Conservation (phyloP, 2,329 filamentous ascomycete genomes). For the Venturia aucupariae region DNA sequence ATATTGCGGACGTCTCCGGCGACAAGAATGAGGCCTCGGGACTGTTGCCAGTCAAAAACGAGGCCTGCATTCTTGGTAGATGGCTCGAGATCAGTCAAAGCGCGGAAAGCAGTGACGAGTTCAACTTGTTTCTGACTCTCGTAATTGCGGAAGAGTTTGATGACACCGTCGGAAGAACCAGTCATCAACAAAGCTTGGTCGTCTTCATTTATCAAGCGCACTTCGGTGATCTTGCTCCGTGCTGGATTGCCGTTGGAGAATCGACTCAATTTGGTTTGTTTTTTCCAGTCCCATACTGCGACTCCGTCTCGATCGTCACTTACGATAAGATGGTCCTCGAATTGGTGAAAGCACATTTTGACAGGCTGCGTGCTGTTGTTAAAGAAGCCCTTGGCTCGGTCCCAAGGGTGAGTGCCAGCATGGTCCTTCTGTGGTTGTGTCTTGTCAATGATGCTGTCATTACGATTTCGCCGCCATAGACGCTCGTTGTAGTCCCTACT, state of each 20-base stretch:
- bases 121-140: conserved; percentile 68
- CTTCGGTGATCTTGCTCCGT: conserved; percentile 85
- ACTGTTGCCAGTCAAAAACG: conserved; percentile 98
- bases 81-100: conserved; percentile 84
- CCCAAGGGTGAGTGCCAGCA: conserved; percentile 80
- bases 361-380: conserved; percentile 84
- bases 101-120: conserved; percentile 83
- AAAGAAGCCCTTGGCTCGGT: conserved; percentile 69
- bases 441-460: conserved; percentile 83
- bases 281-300: conserved; percentile 86
- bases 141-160: conserved; percentile 90
- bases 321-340: conserved; percentile 89
- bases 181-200: conserved; percentile 92
- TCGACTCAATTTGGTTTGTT: conserved; percentile 61
- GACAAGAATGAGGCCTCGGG: conserved; percentile 89
- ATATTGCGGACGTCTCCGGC: conserved; percentile 94
- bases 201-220: conserved; percentile 97
- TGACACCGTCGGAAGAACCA: conserved; percentile 87
- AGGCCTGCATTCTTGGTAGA: conserved; percentile 92
- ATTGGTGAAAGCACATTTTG: conserved; percentile 95
- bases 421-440: conserved; percentile 90
- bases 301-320: conserved; percentile 89
- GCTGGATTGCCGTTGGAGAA: conserved; percentile 93
- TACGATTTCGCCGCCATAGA: conserved; percentile 83
- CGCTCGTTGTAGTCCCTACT: conserved; percentile 94